Evolutionary conservation across 768 basidiomycete genomes (phyloP).

Genomic region (Hypholoma fasciculare): DNA sequence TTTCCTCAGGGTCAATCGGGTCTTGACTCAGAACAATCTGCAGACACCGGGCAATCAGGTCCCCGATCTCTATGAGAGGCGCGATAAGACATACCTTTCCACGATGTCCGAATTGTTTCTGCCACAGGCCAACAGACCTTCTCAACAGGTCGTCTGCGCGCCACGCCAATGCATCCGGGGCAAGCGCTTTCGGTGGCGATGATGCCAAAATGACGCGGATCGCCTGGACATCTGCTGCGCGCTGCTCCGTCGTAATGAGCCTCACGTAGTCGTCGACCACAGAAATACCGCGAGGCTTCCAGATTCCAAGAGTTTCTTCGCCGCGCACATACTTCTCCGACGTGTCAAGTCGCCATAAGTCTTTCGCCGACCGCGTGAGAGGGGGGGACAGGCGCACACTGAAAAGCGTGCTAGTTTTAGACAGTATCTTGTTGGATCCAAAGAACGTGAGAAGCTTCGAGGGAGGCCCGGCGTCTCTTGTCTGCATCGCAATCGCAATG

Average conservation of each 20-base stretch:
- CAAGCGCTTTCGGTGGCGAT: constrained; percentile 47
- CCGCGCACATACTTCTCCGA: constrained; percentile 94
- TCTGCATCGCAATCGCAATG: constrained; percentile 78
- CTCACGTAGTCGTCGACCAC: constrained; percentile 85
- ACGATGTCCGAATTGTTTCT: constrained; percentile 73
- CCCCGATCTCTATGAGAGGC: not conserved
- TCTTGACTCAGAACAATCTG: constrained; percentile 83
- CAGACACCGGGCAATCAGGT: constrained; percentile 13
- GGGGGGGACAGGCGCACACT: constrained; percentile 79
- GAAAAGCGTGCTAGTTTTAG: constrained; percentile 85
- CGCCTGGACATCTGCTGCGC: constrained; percentile 89
- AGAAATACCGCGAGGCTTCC: constrained; percentile 88
- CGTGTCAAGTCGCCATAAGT: constrained; percentile 94
- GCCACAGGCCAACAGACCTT: constrained; percentile 79
- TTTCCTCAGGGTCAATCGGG: constrained; percentile 56
- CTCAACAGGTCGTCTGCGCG: constrained; percentile 62
- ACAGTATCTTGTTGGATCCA: constrained; percentile 71
- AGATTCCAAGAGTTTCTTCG: constrained; percentile 78
- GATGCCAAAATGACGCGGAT: constrained; percentile 74
- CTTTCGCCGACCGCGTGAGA: constrained; percentile 80
- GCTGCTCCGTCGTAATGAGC: constrained; percentile 67
- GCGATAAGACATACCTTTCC: constrained; percentile 55
- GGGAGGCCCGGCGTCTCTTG: constrained; percentile 83
- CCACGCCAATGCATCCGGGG: constrained; percentile 61
- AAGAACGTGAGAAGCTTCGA: constrained; percentile 77